phyloP scores from a whole-genome alignment of 2,329 filamentous ascomycete species.

The Raffaelea deltoideospora region DNA sequence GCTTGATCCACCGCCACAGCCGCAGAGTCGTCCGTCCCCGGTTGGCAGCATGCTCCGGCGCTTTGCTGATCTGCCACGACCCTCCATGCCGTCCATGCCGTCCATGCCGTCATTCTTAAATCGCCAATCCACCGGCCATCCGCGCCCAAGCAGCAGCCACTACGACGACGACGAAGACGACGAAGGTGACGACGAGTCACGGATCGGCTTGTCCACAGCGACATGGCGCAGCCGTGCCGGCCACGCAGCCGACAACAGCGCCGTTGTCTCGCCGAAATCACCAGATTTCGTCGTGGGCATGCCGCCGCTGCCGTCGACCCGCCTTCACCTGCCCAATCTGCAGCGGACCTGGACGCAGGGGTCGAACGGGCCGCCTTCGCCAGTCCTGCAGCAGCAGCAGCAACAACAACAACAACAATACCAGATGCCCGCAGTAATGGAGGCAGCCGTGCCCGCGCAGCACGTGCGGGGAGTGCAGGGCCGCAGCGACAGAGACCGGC shows the following conservation, averaged over 20 bases:
- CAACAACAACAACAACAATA: conserved; percentile 2
- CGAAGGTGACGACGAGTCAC: conserved; percentile 5
- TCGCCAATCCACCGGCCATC: conserved; percentile 5
- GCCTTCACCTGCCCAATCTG: conserved; percentile 25
- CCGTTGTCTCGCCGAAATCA: conserved; percentile 27
- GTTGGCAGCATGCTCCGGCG: conserved; percentile 12
- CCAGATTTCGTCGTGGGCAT: conserved; percentile 23
- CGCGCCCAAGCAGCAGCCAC: conserved; percentile 13
- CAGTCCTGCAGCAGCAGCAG: conserved; percentile 6
- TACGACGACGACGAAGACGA: conserved; percentile 8
- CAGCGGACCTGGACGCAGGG: conserved; percentile 21
- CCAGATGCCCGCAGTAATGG: not conserved
- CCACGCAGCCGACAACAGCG: conserved; percentile 5
- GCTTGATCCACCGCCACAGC: conserved; percentile 2
- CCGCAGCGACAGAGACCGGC: conserved; percentile 2
- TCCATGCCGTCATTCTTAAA: conserved; percentile 15
- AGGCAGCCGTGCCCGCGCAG: too few species aligned
- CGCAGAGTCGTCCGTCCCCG: conserved; percentile 4
- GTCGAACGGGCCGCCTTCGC: conserved; percentile 16
- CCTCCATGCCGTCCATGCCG: conserved; percentile 15
- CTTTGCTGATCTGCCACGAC: conserved; percentile 13
- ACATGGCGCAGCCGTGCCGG: not conserved
- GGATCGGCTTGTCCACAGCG: not conserved
- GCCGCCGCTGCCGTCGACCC: conserved; percentile 23
- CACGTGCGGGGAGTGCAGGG: too few species aligned